These are phyloP conservation scores for Suhomyces kilbournensis DNA, from an alignment of 805 yeast species.

Conservation along the genomic window DNA sequence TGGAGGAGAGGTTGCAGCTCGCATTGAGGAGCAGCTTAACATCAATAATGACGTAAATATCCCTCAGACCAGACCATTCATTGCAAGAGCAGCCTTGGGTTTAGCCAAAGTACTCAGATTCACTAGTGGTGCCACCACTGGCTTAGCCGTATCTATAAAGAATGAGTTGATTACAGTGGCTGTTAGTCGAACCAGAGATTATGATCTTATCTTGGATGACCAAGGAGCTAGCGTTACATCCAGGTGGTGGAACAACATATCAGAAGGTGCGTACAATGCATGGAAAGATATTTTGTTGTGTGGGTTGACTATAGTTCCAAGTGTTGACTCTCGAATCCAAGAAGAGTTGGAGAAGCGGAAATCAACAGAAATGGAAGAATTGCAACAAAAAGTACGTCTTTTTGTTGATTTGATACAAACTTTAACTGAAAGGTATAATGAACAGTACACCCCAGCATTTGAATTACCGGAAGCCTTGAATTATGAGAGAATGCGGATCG, in stretches of 20 bases:
- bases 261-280: constrained; percentile 11
- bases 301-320: constrained; percentile 16
- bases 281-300: constrained; percentile 19
- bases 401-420: constrained; percentile 7
- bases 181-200: constrained; percentile 22
- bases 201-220: constrained; percentile 14
- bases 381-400: constrained; percentile 8
- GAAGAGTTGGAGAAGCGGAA: constrained; percentile 16
- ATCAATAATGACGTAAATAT: not conserved
- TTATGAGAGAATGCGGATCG: not conserved
- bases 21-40: constrained; percentile 9
- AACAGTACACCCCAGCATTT: constrained; percentile 4
- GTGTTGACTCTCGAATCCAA: constrained; percentile 10
- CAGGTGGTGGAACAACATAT: constrained; percentile 4
- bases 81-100: not conserved
- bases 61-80: not conserved
- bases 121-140: not conserved
- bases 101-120: not conserved
- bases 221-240: not conserved
- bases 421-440: constrained; percentile 9
- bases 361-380: constrained; percentile 14
- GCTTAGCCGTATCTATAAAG: constrained; percentile 1
- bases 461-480: constrained; percentile 4
- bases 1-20: constrained; percentile 9
- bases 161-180: constrained; percentile 11